Conservation (phyloP, 148 eudicot genomes). For the Amaranthus hypochondriacus region DNA sequence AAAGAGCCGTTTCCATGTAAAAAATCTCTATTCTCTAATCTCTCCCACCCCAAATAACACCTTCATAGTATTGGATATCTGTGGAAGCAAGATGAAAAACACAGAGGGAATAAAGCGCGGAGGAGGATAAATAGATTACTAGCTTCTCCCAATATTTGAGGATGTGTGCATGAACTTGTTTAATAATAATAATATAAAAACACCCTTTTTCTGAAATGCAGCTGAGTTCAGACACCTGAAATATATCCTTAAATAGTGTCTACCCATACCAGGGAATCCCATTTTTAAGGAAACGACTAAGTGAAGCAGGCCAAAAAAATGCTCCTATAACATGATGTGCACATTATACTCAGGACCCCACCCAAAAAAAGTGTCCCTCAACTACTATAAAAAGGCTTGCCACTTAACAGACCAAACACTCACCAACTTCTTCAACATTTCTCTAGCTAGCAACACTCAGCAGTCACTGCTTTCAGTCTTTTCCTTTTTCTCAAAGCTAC, state of each 20-base stretch:
- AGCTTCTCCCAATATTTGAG: conserved; percentile 2
- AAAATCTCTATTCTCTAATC: neutral
- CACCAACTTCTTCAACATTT: conserved; percentile 14
- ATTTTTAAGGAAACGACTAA: conserved; percentile 37
- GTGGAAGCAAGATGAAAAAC: conserved; percentile 16
- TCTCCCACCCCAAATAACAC: conserved; percentile 14
- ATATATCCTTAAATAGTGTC: conserved; percentile 13
- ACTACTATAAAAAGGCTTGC: conserved; percentile 25
- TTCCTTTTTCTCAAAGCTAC: neutral
- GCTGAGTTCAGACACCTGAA: neutral
- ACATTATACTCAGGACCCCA: conserved; percentile 32
- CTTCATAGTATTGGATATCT: conserved; percentile 15
- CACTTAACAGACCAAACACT: conserved; percentile 22
- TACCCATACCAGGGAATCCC: conserved; percentile 31
- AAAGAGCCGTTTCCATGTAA: neutral
- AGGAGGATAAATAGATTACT: conserved; percentile 5
- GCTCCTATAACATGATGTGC: conserved; percentile 27
- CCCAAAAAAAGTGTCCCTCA: conserved; percentile 13
- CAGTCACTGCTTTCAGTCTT: neutral
- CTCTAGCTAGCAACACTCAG: conserved; percentile 6
- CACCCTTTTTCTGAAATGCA: neutral
- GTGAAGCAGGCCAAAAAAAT: conserved; percentile 1
- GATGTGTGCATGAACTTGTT: conserved; percentile 22
- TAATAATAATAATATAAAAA: neutral
- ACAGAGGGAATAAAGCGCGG: conserved; percentile 19